These are phyloP conservation scores for Colletotrichum sp. DNA, from an alignment of 2,329 filamentous ascomycete genomes.

Conservation along the genomic window DNA sequence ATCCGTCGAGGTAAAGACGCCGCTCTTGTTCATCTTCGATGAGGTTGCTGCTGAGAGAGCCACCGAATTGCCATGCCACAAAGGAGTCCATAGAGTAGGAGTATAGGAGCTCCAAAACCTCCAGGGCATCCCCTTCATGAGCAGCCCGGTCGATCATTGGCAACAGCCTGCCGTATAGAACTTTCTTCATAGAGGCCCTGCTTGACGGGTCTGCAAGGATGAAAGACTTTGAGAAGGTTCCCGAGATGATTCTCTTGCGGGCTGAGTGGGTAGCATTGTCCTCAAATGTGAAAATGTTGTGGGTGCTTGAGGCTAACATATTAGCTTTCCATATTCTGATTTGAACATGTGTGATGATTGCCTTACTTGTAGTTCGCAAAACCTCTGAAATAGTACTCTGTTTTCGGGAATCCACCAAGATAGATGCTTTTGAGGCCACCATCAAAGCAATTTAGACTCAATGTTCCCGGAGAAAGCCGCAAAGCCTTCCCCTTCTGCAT, in stretches of 20 bases:
- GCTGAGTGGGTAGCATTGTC: neutral
- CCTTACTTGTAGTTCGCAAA: neutral
- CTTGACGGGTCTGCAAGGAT: neutral
- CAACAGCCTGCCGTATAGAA: neutral
- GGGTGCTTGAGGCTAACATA: neutral
- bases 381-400: neutral
- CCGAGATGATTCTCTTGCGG: neutral
- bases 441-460: neutral
- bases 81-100: neutral
- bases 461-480: neutral
- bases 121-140: neutral
- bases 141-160: neutral
- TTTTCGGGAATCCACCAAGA: neutral
- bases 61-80: neutral
- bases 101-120: neutral
- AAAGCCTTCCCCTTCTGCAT: neutral
- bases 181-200: neutral
- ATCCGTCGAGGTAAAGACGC: neutral
- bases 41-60: neutral
- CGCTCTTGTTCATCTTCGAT: neutral
- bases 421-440: neutral
- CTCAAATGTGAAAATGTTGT: neutral
- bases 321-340: neutral
- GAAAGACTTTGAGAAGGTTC: neutral
- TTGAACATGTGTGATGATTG: neutral